Conservation (phyloP, 345 rosid species). For the Odontarrhena argentea region DNA sequence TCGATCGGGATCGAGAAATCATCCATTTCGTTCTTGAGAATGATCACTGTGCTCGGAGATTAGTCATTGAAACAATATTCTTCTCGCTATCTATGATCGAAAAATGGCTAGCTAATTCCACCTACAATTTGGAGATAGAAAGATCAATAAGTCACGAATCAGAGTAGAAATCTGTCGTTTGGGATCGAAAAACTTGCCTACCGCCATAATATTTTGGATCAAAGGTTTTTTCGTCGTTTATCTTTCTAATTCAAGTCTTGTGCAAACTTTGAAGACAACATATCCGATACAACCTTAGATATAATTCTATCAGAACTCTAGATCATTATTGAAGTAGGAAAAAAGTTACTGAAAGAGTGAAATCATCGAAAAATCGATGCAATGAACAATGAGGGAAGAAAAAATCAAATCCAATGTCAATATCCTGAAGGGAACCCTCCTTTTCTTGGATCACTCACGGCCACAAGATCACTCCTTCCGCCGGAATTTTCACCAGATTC, state of each 20-base stretch:
- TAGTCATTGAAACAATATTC: conserved; percentile 66
- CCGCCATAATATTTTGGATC: conserved; percentile 47
- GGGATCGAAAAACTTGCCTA: conserved; percentile 35
- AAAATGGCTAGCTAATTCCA: conserved; percentile 61
- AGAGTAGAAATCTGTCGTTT: too few species aligned
- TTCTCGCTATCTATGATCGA: conserved; percentile 54
- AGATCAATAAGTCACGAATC: neutral
- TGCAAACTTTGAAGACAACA: conserved; percentile 54
- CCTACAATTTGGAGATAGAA: conserved; percentile 4
- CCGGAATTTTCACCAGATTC: conserved; percentile 33
- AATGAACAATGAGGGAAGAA: too few species aligned
- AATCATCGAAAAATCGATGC: too few species aligned
- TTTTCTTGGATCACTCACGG: conserved; percentile 71
- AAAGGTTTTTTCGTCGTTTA: conserved; percentile 53
- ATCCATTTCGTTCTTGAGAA: conserved; percentile 72
- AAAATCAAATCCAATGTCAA: conserved; percentile 26
- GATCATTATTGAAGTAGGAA: too few species aligned
- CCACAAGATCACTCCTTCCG: conserved; percentile 39
- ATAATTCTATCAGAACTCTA: too few species aligned
- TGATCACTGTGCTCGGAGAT: conserved; percentile 59
- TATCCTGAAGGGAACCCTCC: conserved; percentile 71
- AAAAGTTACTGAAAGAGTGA: too few species aligned
- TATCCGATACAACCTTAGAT: conserved; percentile 44
- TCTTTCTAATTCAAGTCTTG: conserved; percentile 43
- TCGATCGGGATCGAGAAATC: conserved; percentile 58